Evolutionary conservation across 371 early-diverging fungal species (phyloP).

Genomic region (Zychaea mexicana): DNA sequence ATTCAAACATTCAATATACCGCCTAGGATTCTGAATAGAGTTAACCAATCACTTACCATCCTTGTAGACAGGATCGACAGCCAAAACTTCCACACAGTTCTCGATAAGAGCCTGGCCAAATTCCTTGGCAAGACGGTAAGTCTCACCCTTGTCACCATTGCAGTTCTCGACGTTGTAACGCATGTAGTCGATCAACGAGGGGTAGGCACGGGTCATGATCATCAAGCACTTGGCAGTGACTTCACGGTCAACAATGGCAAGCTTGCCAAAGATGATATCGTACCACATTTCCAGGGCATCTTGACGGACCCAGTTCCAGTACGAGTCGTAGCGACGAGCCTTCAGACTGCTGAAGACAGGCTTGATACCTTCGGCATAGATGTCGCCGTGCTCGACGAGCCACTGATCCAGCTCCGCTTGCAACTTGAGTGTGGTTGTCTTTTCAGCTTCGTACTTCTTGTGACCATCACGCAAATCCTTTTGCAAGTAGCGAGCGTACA

Average conservation of each 20-base stretch:
- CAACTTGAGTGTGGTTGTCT: conserved; percentile 66
- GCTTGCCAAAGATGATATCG: conserved; percentile 90
- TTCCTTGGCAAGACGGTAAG: conserved; percentile 81
- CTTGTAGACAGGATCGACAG: conserved; percentile 83
- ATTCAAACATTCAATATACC: neutral
- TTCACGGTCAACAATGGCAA: conserved; percentile 90
- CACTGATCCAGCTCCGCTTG: conserved; percentile 89
- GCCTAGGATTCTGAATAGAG: neutral
- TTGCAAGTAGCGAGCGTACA: conserved; percentile 86
- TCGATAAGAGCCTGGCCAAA: conserved; percentile 84
- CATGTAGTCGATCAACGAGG: conserved; percentile 82
- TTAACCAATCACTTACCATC: conserved; percentile 58
- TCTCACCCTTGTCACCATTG: conserved; percentile 77
- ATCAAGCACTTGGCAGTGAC: conserved; percentile 89
- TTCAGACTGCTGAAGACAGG: conserved; percentile 84
- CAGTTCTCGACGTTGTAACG: conserved; percentile 81
- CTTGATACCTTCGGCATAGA: conserved; percentile 86
- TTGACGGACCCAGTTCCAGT: conserved; percentile 98
- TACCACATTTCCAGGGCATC: conserved; percentile 90
- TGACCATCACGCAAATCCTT: conserved; percentile 85
- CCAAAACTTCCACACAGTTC: conserved; percentile 83
- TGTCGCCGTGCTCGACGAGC: conserved; percentile 88
- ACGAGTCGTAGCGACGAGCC: conserved; percentile 90
- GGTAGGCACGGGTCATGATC: conserved; percentile 92
- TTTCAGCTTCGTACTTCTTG: conserved; percentile 70